phyloP scores from a whole-genome alignment of 768 basidiomycete genomes.

The Macrolepiota fuliginosa region DNA sequence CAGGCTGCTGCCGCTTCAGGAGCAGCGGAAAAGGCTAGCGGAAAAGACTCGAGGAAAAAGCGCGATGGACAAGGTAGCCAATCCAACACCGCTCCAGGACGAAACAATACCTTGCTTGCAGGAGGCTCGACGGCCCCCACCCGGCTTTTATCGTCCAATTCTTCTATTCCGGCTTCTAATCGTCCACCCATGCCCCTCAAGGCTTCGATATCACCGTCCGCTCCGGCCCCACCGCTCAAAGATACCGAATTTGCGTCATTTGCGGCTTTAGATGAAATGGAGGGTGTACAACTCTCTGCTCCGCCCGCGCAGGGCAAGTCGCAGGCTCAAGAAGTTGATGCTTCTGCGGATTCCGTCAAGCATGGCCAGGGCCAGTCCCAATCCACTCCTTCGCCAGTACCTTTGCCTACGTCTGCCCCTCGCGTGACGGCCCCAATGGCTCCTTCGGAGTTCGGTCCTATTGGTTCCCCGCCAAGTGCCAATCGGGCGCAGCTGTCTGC shows the following conservation, averaged over 20 bases:
- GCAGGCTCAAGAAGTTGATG: conserved; percentile 6
- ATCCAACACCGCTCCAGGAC: conserved; percentile 18
- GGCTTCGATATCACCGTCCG: conserved; percentile 71
- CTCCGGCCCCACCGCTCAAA: conserved; percentile 74
- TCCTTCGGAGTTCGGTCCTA: conserved; percentile 70
- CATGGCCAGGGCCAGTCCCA: conserved; percentile 17
- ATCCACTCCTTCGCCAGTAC: conserved; percentile 36
- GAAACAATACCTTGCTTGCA: conserved; percentile 40
- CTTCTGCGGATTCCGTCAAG: conserved; percentile 8
- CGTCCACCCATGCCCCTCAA: conserved; percentile 69
- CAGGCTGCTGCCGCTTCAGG: conserved; percentile 37
- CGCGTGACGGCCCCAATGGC: conserved; percentile 41
- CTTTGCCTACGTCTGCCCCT: conserved; percentile 57
- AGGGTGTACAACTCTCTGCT: conserved; percentile 41
- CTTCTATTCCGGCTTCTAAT: conserved; percentile 28
- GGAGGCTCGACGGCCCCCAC: conserved; percentile 72
- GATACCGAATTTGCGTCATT: conserved; percentile 75
- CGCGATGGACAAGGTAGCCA: conserved; percentile 27
- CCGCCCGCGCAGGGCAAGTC: conserved; percentile 41
- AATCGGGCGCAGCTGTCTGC: conserved; percentile 27
- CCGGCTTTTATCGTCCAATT: conserved; percentile 32
- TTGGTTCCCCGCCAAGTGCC: conserved; percentile 72
- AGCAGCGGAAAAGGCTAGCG: conserved; percentile 28
- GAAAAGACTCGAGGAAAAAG: conserved; percentile 31
- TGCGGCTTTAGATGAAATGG: conserved; percentile 59